These are phyloP conservation scores for Fomitopsis schrenkii DNA, from an alignment of 1,284 basidiomycete species.

Conservation along the genomic window DNA sequence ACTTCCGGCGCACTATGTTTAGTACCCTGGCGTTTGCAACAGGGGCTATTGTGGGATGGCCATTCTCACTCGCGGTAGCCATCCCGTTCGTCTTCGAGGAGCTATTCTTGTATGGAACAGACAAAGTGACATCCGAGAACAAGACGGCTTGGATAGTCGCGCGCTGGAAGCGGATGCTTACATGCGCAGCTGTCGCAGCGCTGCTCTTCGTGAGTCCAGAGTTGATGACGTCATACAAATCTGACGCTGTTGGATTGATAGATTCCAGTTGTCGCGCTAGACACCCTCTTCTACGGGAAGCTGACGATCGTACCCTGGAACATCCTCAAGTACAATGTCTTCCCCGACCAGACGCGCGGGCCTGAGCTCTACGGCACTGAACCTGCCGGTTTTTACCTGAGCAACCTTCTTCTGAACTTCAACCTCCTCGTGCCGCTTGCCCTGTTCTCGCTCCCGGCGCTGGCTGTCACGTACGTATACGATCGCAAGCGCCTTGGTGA, in stretches of 20 bases:
- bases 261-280: constrained; percentile 79
- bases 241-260: constrained; percentile 26
- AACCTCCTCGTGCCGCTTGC: constrained; percentile 84
- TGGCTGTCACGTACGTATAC: constrained; percentile 71
- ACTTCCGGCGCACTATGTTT: constrained; percentile 52
- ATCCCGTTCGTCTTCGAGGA: constrained; percentile 93
- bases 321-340: constrained; percentile 92
- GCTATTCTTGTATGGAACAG: constrained; percentile 74
- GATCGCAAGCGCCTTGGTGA: constrained; percentile 81
- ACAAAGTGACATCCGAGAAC: constrained; percentile 54
- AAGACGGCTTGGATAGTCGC: constrained; percentile 52
- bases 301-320: constrained; percentile 86
- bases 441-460: constrained; percentile 73
- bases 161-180: constrained; percentile 61
- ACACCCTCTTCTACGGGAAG: constrained; percentile 86
- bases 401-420: constrained; percentile 91
- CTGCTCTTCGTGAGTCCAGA: constrained; percentile 62
- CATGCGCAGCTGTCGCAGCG: constrained; percentile 53
- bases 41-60: constrained; percentile 94
- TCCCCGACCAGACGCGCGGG: constrained; percentile 73
- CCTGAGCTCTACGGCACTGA: constrained; percentile 94
- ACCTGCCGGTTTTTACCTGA: constrained; percentile 79
- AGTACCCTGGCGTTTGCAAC: constrained; percentile 75
- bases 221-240: neutral
- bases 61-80: constrained; percentile 84